Evolutionary conservation across 345 rosid species (phyloP).

Genomic region (sweet orange (Citrus sinensis)): DNA sequence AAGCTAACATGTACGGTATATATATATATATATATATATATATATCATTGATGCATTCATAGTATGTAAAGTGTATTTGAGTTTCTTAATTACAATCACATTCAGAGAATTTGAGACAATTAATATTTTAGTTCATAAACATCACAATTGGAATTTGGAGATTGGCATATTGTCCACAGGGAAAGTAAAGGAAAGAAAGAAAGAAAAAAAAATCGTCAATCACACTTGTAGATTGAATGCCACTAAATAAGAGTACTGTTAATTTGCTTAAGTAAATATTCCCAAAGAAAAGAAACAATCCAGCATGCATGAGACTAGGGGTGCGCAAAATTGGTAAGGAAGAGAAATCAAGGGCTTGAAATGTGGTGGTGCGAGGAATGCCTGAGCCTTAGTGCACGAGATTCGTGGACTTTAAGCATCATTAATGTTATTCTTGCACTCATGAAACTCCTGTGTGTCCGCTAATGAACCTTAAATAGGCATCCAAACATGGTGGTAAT

Average conservation of each 20-base stretch:
- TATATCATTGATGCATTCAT: too few species aligned
- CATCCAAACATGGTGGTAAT: background rate
- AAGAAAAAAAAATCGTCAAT: background rate
- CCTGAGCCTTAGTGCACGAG: slow-evolving; percentile 12
- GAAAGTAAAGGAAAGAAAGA: background rate
- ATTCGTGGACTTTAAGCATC: slow-evolving; percentile 1
- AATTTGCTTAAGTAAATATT: background rate
- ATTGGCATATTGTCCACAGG: background rate
- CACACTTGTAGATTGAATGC: background rate
- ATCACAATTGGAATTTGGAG: background rate
- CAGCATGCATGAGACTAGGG: too few species aligned
- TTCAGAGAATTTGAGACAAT: background rate
- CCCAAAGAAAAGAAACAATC: background rate
- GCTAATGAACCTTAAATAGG: background rate
- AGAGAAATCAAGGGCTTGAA: slow-evolving; percentile 30
- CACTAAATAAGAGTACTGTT: background rate
- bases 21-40: too few species aligned
- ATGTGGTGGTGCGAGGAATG: slow-evolving; percentile 23
- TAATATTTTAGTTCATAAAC: background rate
- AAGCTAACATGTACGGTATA: too few species aligned
- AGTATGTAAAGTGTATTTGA: background rate
- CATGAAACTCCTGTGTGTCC: slow-evolving; percentile 13
- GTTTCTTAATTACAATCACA: too few species aligned
- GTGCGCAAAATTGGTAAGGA: slow-evolving; percentile 15
- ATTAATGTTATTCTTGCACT: background rate